Evolutionary conservation across 306 rosid species (phyloP).

Genomic region (Crotalaria pallida): DNA sequence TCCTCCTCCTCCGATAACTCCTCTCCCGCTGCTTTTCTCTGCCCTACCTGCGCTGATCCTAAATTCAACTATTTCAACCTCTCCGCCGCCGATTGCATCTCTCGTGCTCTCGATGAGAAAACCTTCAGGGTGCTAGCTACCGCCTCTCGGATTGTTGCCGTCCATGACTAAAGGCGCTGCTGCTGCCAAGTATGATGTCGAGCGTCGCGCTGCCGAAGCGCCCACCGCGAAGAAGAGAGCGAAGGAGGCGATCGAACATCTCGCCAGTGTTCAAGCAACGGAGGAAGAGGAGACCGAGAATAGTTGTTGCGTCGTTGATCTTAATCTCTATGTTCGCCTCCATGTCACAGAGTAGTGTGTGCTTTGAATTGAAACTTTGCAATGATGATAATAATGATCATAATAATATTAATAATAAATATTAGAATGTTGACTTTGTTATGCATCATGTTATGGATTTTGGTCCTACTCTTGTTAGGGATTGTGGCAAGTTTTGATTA

Average conservation of each 20-base stretch:
- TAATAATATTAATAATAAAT: background rate
- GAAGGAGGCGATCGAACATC: slow-evolving; percentile 44
- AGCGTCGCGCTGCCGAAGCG: slow-evolving; percentile 45
- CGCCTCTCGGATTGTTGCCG: slow-evolving; percentile 46
- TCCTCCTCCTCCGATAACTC: background rate
- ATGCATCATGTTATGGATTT: background rate
- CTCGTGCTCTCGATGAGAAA: slow-evolving; percentile 8
- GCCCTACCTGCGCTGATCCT: slow-evolving; percentile 51
- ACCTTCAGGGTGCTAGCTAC: slow-evolving; percentile 42
- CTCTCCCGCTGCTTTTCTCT: slow-evolving; percentile 27
- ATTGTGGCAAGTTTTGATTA: slow-evolving; percentile 13
- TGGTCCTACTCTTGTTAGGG: background rate
- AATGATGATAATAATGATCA: no score
- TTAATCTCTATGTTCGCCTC: background rate
- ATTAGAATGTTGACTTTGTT: slow-evolving; percentile 6
- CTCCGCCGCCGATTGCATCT: background rate
- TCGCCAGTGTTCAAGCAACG: slow-evolving; percentile 27
- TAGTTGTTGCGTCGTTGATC: background rate
- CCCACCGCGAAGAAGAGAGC: slow-evolving; percentile 56
- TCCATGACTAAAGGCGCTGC: slow-evolving; percentile 45
- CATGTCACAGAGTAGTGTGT: background rate
- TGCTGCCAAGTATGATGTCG: slow-evolving; percentile 40
- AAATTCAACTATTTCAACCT: slow-evolving; percentile 34
- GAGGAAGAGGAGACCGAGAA: slow-evolving; percentile 17
- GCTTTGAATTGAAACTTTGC: slow-evolving; percentile 3